These are phyloP conservation scores for Sphaceloma murrayae DNA, from an alignment of 2,329 filamentous ascomycete species.

Conservation along the genomic window DNA sequence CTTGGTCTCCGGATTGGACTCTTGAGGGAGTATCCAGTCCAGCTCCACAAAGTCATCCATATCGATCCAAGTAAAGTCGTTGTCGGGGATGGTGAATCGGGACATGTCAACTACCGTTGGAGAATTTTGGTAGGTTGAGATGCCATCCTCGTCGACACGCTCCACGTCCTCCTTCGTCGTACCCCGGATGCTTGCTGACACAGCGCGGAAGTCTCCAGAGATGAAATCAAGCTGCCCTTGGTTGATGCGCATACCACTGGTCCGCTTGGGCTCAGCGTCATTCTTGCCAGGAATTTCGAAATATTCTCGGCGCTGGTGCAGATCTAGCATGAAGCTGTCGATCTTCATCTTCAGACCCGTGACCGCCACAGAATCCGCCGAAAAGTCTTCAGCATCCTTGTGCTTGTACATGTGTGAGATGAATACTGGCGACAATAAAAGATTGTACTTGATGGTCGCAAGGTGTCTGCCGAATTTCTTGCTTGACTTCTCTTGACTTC, in stretches of 20 bases:
- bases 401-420: constrained; percentile 98
- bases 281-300: constrained; percentile 65
- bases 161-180: constrained; percentile 69
- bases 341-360: constrained; percentile 94
- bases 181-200: constrained; percentile 80
- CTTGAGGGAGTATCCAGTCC: constrained; percentile 87
- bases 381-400: constrained; percentile 83
- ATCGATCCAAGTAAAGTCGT: constrained; percentile 93
- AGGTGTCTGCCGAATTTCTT: constrained; percentile 97
- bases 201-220: constrained; percentile 81
- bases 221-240: constrained; percentile 87
- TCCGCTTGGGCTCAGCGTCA: constrained; percentile 64
- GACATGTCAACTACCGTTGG: constrained; percentile 53
- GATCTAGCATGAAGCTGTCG: constrained; percentile 93
- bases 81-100: constrained; percentile 88
- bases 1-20: constrained; percentile 84
- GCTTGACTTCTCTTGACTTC: constrained; percentile 86
- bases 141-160: constrained; percentile 51
- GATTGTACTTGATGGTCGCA: constrained; percentile 96
- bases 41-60: constrained; percentile 99
- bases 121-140: constrained; percentile 43
- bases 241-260: constrained; percentile 91
- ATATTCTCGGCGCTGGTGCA: constrained; percentile 88
- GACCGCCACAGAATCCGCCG: constrained; percentile 69
- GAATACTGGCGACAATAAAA: constrained; percentile 84